A percentile compares a stretch with the other conserved stretches of the same genome.
Evolutionary conservation across 2,329 filamentous ascomycete genomes (phyloP).

Genomic region (Phaeosphaeriaceae sp.): DNA sequence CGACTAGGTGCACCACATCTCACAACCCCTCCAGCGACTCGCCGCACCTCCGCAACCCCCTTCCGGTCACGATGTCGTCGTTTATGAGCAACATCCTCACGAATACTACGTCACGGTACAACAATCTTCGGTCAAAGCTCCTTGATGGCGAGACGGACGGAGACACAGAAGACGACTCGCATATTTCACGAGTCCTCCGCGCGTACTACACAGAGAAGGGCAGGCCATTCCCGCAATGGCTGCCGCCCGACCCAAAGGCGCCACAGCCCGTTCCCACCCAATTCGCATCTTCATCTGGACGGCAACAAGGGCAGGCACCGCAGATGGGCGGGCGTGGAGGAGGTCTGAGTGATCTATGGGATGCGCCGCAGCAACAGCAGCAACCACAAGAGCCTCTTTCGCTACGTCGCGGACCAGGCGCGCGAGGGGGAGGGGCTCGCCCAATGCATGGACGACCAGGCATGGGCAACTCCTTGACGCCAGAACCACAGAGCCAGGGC

Average conservation of each 20-base stretch:
- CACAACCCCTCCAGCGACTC: not conserved
- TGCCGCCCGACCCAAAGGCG: constrained; percentile 86
- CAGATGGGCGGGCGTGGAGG: constrained; percentile 47
- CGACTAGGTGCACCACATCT: not conserved
- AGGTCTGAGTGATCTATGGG: constrained; percentile 68
- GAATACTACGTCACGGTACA: constrained; percentile 64
- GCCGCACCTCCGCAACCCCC: not conserved
- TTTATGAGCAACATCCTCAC: constrained; percentile 79
- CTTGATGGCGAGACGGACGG: constrained; percentile 66
- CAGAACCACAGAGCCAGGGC: constrained; percentile 50
- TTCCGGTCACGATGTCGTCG: constrained; percentile 58
- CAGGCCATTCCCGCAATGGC: constrained; percentile 81
- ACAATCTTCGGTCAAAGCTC: constrained; percentile 67
- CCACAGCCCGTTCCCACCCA: constrained; percentile 57
- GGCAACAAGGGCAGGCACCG: constrained; percentile 35
- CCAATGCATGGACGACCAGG: constrained; percentile 33
- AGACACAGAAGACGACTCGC: constrained; percentile 81
- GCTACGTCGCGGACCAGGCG: constrained; percentile 53
- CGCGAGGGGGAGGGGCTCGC: constrained; percentile 45
- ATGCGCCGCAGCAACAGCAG: constrained; percentile 48
- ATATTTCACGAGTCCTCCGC: constrained; percentile 91
- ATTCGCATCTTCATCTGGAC: constrained; percentile 59
- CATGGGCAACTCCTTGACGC: constrained; percentile 40
- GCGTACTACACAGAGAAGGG: constrained; percentile 93
- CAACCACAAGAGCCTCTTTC: constrained; percentile 51